Conservation (phyloP, 2,329 filamentous ascomycete genomes). For the Venturia effusa region DNA sequence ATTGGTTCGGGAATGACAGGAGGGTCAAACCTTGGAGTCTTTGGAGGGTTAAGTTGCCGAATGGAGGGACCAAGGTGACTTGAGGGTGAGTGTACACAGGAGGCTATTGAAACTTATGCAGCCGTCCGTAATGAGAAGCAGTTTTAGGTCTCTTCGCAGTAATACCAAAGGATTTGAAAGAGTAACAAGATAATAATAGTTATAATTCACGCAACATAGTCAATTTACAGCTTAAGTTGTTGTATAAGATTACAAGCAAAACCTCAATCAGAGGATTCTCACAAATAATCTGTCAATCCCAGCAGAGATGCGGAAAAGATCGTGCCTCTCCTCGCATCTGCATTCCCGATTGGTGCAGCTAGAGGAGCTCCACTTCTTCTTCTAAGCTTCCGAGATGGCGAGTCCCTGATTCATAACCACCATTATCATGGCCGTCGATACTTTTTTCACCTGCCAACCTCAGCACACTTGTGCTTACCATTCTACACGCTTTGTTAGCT, state of each 20-base stretch:
- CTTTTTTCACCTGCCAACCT: not conserved
- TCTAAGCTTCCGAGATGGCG: not conserved
- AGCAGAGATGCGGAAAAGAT: not conserved
- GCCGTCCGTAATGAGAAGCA: no score
- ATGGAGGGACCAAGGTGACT: constrained; percentile 30
- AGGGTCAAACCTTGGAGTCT: constrained; percentile 33
- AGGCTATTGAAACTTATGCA: no score
- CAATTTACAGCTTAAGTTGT: no score
- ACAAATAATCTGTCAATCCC: no score
- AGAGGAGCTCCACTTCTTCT: not conserved
- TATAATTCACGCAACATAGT: no score
- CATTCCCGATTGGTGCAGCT: not conserved
- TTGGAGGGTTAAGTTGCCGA: constrained; percentile 30
- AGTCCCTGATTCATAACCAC: not conserved
- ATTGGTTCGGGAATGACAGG: constrained; percentile 32
- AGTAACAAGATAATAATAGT: no score
- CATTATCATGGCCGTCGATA: no score
- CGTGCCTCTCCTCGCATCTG: not conserved
- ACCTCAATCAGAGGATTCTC: no score
- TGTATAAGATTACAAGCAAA: no score
- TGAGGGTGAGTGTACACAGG: not conserved
- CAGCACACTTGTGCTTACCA: not conserved
- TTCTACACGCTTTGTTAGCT: not conserved
- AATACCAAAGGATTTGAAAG: no score
- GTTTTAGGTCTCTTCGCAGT: no score